phyloP scores from a whole-genome alignment of 768 basidiomycete genomes.

The Naganishia kalamii region DNA sequence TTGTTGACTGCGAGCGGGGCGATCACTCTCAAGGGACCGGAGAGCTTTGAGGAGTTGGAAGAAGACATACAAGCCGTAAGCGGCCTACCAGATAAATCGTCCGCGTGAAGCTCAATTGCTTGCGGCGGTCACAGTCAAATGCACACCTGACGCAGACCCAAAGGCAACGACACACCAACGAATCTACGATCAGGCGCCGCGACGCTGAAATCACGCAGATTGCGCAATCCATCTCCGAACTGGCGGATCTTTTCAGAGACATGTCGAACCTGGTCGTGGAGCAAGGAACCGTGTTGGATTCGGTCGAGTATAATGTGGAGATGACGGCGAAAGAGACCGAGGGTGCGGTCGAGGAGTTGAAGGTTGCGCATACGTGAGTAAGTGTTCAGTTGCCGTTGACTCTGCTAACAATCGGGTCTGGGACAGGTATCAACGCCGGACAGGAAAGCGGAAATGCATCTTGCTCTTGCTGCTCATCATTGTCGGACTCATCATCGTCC shows the following conservation, averaged over 20 bases:
- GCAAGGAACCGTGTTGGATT: slow-evolving; percentile 93
- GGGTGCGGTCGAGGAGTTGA: slow-evolving; percentile 77
- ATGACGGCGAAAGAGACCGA: slow-evolving; percentile 73
- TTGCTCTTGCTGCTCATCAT: slow-evolving; percentile 85
- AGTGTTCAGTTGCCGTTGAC: slow-evolving; percentile 4
- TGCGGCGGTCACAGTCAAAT: slow-evolving; percentile 20
- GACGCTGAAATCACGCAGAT: slow-evolving; percentile 77
- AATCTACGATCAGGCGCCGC: slow-evolving; percentile 52
- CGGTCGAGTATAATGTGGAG: slow-evolving; percentile 95
- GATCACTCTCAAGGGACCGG: slow-evolving; percentile 71
- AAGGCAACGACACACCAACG: slow-evolving; percentile 47
- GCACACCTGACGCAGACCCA: slow-evolving; percentile 37
- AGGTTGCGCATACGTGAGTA: slow-evolving; percentile 70
- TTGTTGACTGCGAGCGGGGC: slow-evolving; percentile 78
- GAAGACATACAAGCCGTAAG: slow-evolving; percentile 84
- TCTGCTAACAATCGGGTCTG: neutral
- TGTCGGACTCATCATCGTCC: slow-evolving; percentile 73
- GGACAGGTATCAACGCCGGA: slow-evolving; percentile 81
- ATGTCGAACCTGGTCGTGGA: slow-evolving; percentile 88
- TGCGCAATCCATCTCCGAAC: slow-evolving; percentile 78
- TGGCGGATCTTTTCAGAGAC: slow-evolving; percentile 96
- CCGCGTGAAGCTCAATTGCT: neutral
- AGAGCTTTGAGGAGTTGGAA: slow-evolving; percentile 74
- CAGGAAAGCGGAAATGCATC: slow-evolving; percentile 86
- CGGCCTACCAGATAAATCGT: slow-evolving; percentile 26